A percentile compares a stretch with the other conserved stretches of the same genome.
Conservation (phyloP, 2,329 filamentous ascomycete species). For the Ophiostoma ips region DNA sequence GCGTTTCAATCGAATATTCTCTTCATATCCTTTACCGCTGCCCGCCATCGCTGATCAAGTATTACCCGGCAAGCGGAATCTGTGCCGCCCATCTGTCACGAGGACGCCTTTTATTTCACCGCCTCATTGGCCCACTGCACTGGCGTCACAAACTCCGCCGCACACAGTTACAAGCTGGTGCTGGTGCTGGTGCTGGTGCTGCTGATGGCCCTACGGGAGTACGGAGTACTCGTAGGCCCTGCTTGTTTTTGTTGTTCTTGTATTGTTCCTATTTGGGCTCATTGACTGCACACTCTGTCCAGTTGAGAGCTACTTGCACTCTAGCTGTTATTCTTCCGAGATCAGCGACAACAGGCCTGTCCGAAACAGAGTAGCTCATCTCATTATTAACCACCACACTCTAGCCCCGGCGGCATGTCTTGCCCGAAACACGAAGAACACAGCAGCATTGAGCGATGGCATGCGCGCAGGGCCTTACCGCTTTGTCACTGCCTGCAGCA, state of each 20-base stretch:
- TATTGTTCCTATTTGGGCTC: too few relatives aligned
- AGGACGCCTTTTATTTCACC: background rate
- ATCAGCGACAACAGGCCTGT: too few relatives aligned
- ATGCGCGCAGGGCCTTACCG: background rate
- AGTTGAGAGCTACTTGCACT: too few relatives aligned
- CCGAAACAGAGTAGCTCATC: too few relatives aligned
- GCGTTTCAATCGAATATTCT: background rate
- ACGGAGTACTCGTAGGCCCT: too few relatives aligned
- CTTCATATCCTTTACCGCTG: background rate
- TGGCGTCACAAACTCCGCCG: conserved; percentile 4
- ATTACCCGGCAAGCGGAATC: background rate
- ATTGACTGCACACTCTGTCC: too few relatives aligned
- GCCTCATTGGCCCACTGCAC: conserved; percentile 4
- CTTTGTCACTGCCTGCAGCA: background rate
- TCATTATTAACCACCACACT: too few relatives aligned
- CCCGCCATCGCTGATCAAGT: background rate
- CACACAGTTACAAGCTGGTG: background rate
- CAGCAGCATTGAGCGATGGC: too few relatives aligned
- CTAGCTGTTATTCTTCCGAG: too few relatives aligned
- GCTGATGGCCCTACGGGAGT: too few relatives aligned
- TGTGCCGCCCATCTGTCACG: background rate
- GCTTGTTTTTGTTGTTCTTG: background rate
- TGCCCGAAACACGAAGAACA: too few relatives aligned
- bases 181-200: background rate
- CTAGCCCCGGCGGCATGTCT: too few relatives aligned